These are phyloP conservation scores for Pilaira anomala DNA, from an alignment of 192 early-diverging fungal genomes.

Conservation along the genomic window DNA sequence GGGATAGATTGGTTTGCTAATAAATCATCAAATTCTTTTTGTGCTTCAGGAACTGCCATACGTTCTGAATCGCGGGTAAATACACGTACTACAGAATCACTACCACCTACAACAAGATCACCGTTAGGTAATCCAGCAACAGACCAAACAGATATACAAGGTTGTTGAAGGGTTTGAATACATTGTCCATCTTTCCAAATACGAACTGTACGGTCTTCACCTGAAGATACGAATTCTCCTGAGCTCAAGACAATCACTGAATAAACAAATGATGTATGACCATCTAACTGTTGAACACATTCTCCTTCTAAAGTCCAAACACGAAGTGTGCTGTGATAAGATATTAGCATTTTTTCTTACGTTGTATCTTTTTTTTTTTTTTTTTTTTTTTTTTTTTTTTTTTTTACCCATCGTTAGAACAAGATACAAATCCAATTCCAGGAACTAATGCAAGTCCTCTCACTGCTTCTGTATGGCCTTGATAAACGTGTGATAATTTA, in stretches of 20 bases:
- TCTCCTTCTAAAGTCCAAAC: conserved; percentile 75
- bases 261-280: conserved; percentile 95
- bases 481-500: conserved; percentile 55
- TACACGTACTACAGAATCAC: conserved; percentile 77
- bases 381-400: background rate
- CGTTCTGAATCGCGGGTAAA: conserved; percentile 71
- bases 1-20: conserved; percentile 59
- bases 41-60: conserved; percentile 46
- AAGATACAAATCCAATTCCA: conserved; percentile 74
- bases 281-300: conserved; percentile 70
- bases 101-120: conserved; percentile 79
- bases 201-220: conserved; percentile 88
- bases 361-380: background rate
- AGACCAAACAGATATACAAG: conserved; percentile 91
- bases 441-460: conserved; percentile 67
- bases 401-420: conserved; percentile 79
- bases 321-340: conserved; percentile 65
- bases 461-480: conserved; percentile 90
- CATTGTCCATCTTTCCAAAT: conserved; percentile 77
- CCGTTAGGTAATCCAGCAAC: conserved; percentile 75
- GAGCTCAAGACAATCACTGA: conserved; percentile 62
- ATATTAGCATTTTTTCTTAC: background rate
- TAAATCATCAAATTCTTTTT: conserved; percentile 39
- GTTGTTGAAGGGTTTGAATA: conserved; percentile 80
- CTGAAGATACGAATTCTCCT: conserved; percentile 83